These are phyloP conservation scores for Boletus hoseneyae DNA, from an alignment of 1,284 basidiomycete genomes.

Conservation along the genomic window DNA sequence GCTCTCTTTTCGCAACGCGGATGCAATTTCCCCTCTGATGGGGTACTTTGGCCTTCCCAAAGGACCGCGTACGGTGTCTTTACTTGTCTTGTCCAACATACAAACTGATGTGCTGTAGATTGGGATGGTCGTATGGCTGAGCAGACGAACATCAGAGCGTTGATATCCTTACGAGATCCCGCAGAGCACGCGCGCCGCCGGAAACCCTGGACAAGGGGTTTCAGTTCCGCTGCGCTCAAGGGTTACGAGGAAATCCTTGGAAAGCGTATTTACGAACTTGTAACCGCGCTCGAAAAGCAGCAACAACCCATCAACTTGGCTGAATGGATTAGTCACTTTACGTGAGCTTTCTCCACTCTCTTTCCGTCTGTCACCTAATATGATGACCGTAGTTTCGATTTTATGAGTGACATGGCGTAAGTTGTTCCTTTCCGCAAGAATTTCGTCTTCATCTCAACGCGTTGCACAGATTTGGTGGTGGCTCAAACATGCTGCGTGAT, in stretches of 20 bases:
- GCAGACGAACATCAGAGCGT: slow-evolving; percentile 25
- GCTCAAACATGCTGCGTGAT: slow-evolving; percentile 40
- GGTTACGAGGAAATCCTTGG: slow-evolving; percentile 48
- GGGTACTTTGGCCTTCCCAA: slow-evolving; percentile 47
- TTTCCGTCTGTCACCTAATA: slow-evolving; percentile 13
- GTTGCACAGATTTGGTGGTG: slow-evolving; percentile 46
- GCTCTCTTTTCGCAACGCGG: slow-evolving; percentile 42
- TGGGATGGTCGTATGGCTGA: slow-evolving; percentile 35
- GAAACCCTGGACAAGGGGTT: slow-evolving; percentile 50
- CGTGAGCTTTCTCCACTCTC: slow-evolving; percentile 37
- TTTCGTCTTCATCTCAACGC: slow-evolving; percentile 8
- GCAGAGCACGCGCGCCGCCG: slow-evolving; percentile 45
- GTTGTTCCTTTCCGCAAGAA: slow-evolving; percentile 17
- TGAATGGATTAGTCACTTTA: slow-evolving; percentile 48
- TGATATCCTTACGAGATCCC: slow-evolving; percentile 35
- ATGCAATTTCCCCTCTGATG: slow-evolving; percentile 43
- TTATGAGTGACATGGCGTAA: slow-evolving; percentile 62
- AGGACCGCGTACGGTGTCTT: slow-evolving; percentile 44
- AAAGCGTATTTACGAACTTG: slow-evolving; percentile 38
- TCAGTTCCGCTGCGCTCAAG: slow-evolving; percentile 47
- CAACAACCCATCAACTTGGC: slow-evolving; percentile 38
- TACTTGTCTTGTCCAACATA: neutral
- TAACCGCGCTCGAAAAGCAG: slow-evolving; percentile 37
- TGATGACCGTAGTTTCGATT: slow-evolving; percentile 45
- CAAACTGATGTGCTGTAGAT: slow-evolving; percentile 23